Base-by-base conservation (phyloP, 345 rosid genomes). In the Arabidopsis arenosa region DNA sequence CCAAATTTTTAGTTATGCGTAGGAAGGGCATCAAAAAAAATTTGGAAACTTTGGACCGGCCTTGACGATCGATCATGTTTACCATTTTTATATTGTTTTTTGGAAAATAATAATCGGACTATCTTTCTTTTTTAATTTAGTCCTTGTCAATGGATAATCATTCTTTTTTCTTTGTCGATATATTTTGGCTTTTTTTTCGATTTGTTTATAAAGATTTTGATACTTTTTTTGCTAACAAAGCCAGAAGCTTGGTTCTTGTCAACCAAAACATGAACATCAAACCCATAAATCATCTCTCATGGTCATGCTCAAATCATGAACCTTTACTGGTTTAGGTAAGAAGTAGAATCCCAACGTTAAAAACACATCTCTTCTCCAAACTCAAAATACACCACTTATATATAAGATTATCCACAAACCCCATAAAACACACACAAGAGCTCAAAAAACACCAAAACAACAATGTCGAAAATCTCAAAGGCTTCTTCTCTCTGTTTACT, bases 331-430 rank as follows among this genome's bases (percentile, higher is more conserved):
- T 72, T 58, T 72, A 77, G 81, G 68, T 77, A 26, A 72, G 68
- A 72, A 72, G 81, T 77, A 77, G 81, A 77, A 66, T 11, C 68
- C 17, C 67, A 65, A 77, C 68, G 73, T 72, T 33, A 40, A 40
- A 33, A 65, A 72, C 65, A 70, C 80, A 70, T 37, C 21, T 36
- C 70, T 63, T 60, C 49, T 68, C 41, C 53, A 44, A 12, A 4
- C 37, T 63, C 56, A 60, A 63, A 35, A 36, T 5, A 54, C 30
- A 39, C 11, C 61, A 33, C 77, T 30, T 58, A 58, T 77, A 72
- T 39, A 70, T 68, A 63, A 39, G 40, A 14, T 63, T 1, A 32
- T 21, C 40, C 2, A 0, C 11, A 63, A 63, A 28, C 33, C 21
- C 2, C 41, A 52, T 12, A 35, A 40, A 45, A 63, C 72, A 62